Conservation (phyloP, 768 basidiomycete species). For the Gymnopilus junonius region DNA sequence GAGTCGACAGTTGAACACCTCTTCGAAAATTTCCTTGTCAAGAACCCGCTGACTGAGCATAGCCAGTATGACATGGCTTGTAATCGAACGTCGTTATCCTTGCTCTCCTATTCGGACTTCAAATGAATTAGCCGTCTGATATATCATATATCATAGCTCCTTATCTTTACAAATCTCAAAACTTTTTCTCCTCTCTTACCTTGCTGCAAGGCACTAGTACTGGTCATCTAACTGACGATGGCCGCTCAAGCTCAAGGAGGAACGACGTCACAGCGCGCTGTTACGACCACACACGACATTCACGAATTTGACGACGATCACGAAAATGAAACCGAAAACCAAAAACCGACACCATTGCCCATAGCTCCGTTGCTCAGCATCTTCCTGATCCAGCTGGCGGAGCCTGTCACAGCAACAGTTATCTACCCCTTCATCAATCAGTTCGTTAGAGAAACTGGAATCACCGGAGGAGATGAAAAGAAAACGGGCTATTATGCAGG, state of each 20-base stretch:
- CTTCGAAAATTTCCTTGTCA: neutral
- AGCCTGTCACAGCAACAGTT: constrained; percentile 48
- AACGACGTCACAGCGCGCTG: neutral
- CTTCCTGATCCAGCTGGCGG: constrained; percentile 45
- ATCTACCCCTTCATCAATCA: constrained; percentile 54
- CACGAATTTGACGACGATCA: neutral
- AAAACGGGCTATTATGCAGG: constrained; percentile 55
- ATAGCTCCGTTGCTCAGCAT: constrained; percentile 43
- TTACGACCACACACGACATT: neutral
- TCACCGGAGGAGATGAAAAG: constrained; percentile 47
- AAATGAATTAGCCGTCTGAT: neutral
- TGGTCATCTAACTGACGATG: neutral
- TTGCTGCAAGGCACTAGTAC: neutral
- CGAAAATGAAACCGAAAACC: constrained; percentile 13
- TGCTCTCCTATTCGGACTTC: neutral
- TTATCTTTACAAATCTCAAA: neutral
- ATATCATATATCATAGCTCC: neutral
- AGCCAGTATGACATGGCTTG: neutral
- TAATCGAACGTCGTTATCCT: too few species aligned
- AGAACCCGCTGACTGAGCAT: neutral
- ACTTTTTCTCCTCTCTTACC: neutral
- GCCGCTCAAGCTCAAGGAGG: neutral
- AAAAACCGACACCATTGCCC: constrained; percentile 43
- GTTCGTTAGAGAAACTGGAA: constrained; percentile 46
- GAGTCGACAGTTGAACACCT: neutral